Percentiles rank a stretch among this genome's conserved stretches.
Conservation (phyloP, 2,329 filamentous ascomycete genomes). For the Cladophialophora bantiana region DNA sequence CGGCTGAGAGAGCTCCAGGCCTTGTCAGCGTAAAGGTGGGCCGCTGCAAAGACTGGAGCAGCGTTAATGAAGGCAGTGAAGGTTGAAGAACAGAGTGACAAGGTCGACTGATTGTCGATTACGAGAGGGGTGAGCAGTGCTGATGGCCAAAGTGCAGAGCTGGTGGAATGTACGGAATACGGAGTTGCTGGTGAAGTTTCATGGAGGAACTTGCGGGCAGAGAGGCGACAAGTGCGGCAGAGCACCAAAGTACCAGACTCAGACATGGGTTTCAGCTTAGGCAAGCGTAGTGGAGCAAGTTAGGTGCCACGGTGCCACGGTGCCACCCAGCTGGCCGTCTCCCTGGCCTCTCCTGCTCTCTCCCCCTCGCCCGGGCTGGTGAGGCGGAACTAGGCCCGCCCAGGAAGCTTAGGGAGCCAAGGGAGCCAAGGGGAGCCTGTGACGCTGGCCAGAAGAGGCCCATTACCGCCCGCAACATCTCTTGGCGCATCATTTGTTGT, state of each 20-base stretch:
- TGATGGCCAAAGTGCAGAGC: neutral
- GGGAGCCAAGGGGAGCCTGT: slow-evolving; percentile 9
- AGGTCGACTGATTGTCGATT: neutral
- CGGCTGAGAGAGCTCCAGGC: neutral
- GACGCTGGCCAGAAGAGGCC: slow-evolving; percentile 1
- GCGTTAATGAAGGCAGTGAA: neutral
- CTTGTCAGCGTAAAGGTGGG: neutral
- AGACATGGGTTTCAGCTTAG: slow-evolving; percentile 14
- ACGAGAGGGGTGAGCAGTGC: neutral
- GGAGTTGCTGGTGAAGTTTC: neutral
- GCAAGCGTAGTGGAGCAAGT: slow-evolving; percentile 9
- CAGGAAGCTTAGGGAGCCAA: neutral
- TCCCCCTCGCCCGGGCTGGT: neutral
- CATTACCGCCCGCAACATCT: slow-evolving; percentile 11
- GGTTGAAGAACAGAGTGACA: slow-evolving; percentile 1
- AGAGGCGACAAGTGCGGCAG: neutral
- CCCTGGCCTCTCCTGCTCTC: neutral
- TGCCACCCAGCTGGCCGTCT: neutral
- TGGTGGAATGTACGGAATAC: no score
- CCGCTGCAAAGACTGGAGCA: neutral
- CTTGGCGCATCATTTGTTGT: slow-evolving; percentile 12
- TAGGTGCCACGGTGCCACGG: neutral
- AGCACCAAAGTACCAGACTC: slow-evolving; percentile 4
- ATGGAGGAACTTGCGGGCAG: neutral
- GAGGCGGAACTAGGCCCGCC: neutral